Base-by-base conservation (phyloP, 208 protist species). In the Leishmania martiniquensis region DNA sequence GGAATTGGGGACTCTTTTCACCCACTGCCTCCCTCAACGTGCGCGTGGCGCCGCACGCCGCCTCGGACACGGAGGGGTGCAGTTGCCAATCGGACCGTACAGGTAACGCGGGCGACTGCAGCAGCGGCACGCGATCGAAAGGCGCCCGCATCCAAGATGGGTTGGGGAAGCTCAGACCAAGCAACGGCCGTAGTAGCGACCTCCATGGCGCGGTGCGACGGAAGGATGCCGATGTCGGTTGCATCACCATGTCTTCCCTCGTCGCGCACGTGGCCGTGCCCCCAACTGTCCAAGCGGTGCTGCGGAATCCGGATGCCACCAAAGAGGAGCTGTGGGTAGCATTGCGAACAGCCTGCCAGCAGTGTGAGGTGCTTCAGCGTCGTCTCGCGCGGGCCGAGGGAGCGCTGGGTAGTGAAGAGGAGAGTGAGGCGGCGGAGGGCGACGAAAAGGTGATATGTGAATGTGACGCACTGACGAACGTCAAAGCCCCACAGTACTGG, bases 271-370 rank as follows among this genome's bases (percentile, higher is more conserved):
- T 69, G 15, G 75, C 75, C 3, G 81, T 85, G 78, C 47, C 69
- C 4, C 54, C 75, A 12, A 60, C 42, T 29, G 80, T 80, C 69
- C 68, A 80, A 51, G 68, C 60, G 22, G 75, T 80, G 44, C 66
- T 82, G n/a, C 62, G 39, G 3, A 79, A 81, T 45, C n/a, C 76
- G 1, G n/a, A 52, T 4, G 77, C 82, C 32, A 79, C 77, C 17
- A 75, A 76, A 22, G 68, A 54, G 32, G 77, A 85, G 72, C 63
- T 85, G 47, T 68, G 76, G 73, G n/a, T 44, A 42, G 76, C 82
- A 15, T 54, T 85, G 59, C 67, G 69, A 17, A 59, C 70, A 45
- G 70, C 69, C 54, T 85, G 77, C 49, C 62, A 77, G 75, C 63
- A 71, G 52, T 72, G 60, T 72, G 70, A 29, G 39, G 47, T 73